Evolutionary conservation across 495 filamentous ascomycete genomes (phyloP), one percentile per base, ranked within the genome.

Genomic region (Talaromyces thailandensis): DNA sequence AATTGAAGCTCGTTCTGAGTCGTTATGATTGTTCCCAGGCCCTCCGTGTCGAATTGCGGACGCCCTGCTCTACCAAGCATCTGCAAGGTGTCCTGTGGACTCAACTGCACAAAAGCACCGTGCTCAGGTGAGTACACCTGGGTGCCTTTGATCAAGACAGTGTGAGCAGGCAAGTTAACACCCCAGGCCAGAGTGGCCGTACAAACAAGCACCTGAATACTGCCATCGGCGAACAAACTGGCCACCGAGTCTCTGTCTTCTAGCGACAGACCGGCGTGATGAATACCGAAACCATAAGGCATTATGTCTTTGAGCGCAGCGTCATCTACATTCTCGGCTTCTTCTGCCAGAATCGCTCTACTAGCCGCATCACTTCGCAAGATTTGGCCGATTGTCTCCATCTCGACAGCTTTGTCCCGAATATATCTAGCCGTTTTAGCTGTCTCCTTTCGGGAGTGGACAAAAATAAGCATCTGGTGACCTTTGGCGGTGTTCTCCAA

Each of bases 41-140:
- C 94, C 68, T 94, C 98, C 0, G 92, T 97, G 72, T 99, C 94
- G 68, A 91, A 99, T 66, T 99, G 94, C 8, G 94, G 94, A 60
- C 94, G 86, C 70, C 94, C 94, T 50, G 94, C 94, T 77, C 94
- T 92, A 67, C 94, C 94, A 65, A 99, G 86, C 94, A 99, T 99
- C 72, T 99, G 94, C 35, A 99, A 80, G 48, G 98, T 93, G 75
- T 99, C 94, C 69, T 99, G 94, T 11, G 95, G 94, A 66, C 92
- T 96, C 62, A 99, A 71, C 68, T 99, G 95, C 16, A 99, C 95
- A 93, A 94, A 99, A 71, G 90, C 93, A 76, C 94, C 94, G 75
- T 97, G 98, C 71, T 99, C 94, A 1, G 94, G 95, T 4, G 95
- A 98, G 72, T 99, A 99, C 43, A 98, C 88, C 70, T 96, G 92